Conservation (phyloP, 1,139 yeast genomes). For the Lodderomyces oxycetoniae region DNA sequence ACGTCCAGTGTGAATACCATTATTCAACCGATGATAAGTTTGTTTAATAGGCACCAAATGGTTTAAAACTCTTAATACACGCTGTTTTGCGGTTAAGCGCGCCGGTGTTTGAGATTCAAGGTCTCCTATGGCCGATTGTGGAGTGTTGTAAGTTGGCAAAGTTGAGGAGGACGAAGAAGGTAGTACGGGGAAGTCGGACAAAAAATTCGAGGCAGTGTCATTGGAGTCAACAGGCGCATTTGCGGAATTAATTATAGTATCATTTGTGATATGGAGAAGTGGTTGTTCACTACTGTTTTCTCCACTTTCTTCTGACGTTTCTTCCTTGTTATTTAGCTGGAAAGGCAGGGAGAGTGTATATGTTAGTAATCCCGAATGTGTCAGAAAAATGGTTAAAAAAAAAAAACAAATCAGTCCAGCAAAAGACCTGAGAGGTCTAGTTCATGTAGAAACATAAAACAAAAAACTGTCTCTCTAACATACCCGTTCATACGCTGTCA, state of each 20-base stretch:
- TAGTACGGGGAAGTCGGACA: slow-evolving; percentile 4
- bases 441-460: too few relatives aligned
- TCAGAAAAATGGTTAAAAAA: too few relatives aligned
- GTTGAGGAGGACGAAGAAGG: slow-evolving; percentile 8
- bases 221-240: too few relatives aligned
- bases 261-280: slow-evolving; percentile 2
- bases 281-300: too few relatives aligned
- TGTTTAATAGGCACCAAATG: slow-evolving; percentile 38
- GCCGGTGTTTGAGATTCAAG: slow-evolving; percentile 14
- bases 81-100: slow-evolving; percentile 24
- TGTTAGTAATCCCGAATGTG: too few relatives aligned
- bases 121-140: slow-evolving; percentile 2
- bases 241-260: slow-evolving; percentile 4
- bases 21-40: slow-evolving; percentile 42
- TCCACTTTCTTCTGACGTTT: too few relatives aligned
- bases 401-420: too few relatives aligned
- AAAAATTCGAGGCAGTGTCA: background rate
- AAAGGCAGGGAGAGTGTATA: too few relatives aligned
- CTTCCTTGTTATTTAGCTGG: too few relatives aligned
- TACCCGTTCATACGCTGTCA: too few relatives aligned
- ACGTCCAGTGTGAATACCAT: slow-evolving; percentile 42
- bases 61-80: slow-evolving; percentile 31
- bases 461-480: too few relatives aligned
- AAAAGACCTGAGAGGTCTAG: too few relatives aligned
- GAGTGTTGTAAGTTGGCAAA: background rate